Percentiles rank a stretch among this genome's conserved stretches.
phyloP scores from a whole-genome alignment of 2,329 filamentous ascomycete species.

The Venturia aucupariae region DNA sequence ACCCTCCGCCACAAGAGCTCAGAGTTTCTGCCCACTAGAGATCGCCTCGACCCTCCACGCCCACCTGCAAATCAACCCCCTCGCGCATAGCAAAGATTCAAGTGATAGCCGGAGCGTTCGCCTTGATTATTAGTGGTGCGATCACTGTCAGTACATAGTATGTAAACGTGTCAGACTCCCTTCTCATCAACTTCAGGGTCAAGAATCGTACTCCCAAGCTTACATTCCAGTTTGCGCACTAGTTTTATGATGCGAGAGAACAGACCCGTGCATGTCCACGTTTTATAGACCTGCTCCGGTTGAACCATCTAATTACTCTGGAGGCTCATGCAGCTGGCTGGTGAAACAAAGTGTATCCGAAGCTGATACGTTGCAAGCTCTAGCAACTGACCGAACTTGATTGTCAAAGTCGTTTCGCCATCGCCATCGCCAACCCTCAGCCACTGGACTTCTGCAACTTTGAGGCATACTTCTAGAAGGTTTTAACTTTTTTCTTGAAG shows the following conservation, averaged over 20 bases:
- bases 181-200: neutral
- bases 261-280: neutral
- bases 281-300: neutral
- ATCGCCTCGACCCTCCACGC: neutral
- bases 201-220: neutral
- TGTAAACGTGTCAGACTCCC: neutral
- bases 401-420: neutral
- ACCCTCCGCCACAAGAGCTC: neutral
- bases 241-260: neutral
- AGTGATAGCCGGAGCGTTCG: neutral
- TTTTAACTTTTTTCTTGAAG: neutral
- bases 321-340: neutral
- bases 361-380: neutral
- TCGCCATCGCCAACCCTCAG: neutral
- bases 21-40: neutral
- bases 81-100: neutral
- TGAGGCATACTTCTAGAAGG: neutral
- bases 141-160: neutral
- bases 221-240: no score
- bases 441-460: neutral
- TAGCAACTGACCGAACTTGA: no score
- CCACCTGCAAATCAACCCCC: no score
- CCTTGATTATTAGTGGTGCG: neutral
- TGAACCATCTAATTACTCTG: no score
- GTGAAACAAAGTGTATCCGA: neutral